Conservation (phyloP, 2,329 filamentous ascomycete species). For the Aureobasidium sp. region DNA sequence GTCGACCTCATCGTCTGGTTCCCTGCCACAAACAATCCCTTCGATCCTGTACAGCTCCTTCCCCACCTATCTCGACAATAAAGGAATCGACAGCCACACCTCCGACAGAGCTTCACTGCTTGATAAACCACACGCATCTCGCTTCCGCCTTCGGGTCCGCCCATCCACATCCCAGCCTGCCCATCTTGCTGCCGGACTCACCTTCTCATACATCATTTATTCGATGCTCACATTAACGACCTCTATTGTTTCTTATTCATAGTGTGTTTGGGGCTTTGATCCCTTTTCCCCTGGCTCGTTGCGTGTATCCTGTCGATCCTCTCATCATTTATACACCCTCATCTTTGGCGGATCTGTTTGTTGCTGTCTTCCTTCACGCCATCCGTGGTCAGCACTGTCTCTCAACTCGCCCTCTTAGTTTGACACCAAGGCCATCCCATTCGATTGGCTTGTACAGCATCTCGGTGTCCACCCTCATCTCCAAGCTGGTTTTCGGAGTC, state of each 20-base stretch:
- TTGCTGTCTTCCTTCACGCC: conserved; percentile 1
- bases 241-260: conserved; percentile 14
- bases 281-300: conserved; percentile 9
- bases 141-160: neutral
- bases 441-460: conserved; percentile 11
- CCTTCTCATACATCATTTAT: neutral
- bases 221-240: conserved; percentile 15
- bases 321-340: conserved; percentile 6
- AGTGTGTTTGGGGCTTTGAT: conserved; percentile 13
- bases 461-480: conserved; percentile 1
- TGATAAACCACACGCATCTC: neutral
- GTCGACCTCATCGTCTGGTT: neutral
- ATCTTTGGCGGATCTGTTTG: conserved; percentile 12
- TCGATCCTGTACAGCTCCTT: conserved; percentile 1
- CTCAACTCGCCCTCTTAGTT: neutral
- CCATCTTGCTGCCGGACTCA: conserved; percentile 5
- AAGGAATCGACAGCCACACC: neutral
- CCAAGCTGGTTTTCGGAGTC: conserved; percentile 12
- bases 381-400: conserved; percentile 6
- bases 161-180: conserved; percentile 2
- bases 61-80: neutral
- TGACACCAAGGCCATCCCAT: neutral
- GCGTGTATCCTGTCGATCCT: conserved; percentile 5
- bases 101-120: neutral
- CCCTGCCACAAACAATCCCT: neutral